phyloP scores from a whole-genome alignment of 2,329 filamentous ascomycete genomes.

The Cytospora paraplurivora region DNA sequence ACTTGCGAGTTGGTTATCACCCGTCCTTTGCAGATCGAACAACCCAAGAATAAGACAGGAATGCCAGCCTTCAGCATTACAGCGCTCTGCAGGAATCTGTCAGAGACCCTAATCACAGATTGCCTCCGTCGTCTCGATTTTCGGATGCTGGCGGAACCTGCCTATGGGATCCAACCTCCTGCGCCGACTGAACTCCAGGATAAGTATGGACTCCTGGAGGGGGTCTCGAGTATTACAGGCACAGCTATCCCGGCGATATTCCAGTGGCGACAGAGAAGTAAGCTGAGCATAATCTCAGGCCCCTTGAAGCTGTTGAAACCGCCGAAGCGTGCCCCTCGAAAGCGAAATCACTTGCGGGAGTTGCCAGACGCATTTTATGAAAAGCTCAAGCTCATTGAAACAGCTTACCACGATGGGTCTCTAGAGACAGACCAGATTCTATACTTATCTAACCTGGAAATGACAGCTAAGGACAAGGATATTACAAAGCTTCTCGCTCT shows the following conservation, averaged over 20 bases:
- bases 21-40: constrained; percentile 3
- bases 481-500: constrained; percentile 27
- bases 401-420: not conserved
- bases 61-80: constrained; percentile 19
- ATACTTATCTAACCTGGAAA: constrained; percentile 17
- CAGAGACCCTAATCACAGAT: constrained; percentile 23
- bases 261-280: constrained; percentile 25
- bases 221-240: constrained; percentile 21
- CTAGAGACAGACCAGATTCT: constrained; percentile 16
- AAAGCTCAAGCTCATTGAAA: constrained; percentile 5
- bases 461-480: constrained; percentile 26
- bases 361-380: constrained; percentile 14
- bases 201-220: constrained; percentile 18
- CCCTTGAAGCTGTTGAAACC: constrained; percentile 16
- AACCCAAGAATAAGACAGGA: not conserved
- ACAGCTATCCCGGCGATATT: constrained; percentile 24
- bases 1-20: constrained; percentile 21
- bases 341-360: constrained; percentile 16
- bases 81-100: constrained; percentile 25
- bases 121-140: constrained; percentile 19
- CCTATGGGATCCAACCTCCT: constrained; percentile 8
- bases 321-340: constrained; percentile 4
- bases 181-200: constrained; percentile 15
- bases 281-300: not conserved
- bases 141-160: constrained; percentile 5